phyloP scores from a whole-genome alignment of 1,284 basidiomycete genomes.

The Papiliotrema fonsecae region DNA sequence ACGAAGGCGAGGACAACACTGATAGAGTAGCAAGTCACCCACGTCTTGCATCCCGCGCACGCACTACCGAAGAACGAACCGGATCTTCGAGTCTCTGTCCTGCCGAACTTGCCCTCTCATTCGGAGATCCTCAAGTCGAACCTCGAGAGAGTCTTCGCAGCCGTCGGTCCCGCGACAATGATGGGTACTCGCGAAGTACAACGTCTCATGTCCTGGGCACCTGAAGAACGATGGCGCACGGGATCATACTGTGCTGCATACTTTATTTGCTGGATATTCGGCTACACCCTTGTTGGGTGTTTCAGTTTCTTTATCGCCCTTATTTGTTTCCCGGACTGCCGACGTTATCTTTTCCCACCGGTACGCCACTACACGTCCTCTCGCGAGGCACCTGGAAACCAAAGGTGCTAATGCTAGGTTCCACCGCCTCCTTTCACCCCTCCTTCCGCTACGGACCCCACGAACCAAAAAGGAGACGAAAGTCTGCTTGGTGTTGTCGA shows the following conservation, averaged over 20 bases:
- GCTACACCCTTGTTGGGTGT: slow-evolving; percentile 48
- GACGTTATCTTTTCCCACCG: slow-evolving; percentile 54
- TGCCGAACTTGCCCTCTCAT: slow-evolving; percentile 48
- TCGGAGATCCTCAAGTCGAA: slow-evolving; percentile 50
- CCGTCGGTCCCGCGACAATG: slow-evolving; percentile 51
- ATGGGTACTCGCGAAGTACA: slow-evolving; percentile 52
- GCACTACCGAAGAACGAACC: slow-evolving; percentile 43
- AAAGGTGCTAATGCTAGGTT: slow-evolving; percentile 16
- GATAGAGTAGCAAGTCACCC: slow-evolving; percentile 45
- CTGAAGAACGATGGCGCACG: slow-evolving; percentile 51
- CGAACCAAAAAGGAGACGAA: slow-evolving; percentile 47
- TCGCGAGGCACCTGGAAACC: background rate
- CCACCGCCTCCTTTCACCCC: slow-evolving; percentile 44
- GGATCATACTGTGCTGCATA: slow-evolving; percentile 50
- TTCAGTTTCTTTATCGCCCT: slow-evolving; percentile 49
- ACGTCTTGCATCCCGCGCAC: slow-evolving; percentile 42
- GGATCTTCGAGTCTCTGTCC: slow-evolving; percentile 45
- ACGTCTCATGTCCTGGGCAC: slow-evolving; percentile 54
- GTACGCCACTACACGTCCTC: slow-evolving; percentile 24
- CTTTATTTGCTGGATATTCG: slow-evolving; percentile 51
- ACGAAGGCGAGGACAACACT: background rate
- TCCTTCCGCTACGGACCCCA: slow-evolving; percentile 48
- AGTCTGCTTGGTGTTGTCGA: slow-evolving; percentile 45
- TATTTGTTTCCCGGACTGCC: slow-evolving; percentile 50
- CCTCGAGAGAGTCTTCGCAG: slow-evolving; percentile 54